Base-by-base conservation (phyloP, 2,329 filamentous ascomycete genomes). In the Rhinocladiella mackenziei region DNA sequence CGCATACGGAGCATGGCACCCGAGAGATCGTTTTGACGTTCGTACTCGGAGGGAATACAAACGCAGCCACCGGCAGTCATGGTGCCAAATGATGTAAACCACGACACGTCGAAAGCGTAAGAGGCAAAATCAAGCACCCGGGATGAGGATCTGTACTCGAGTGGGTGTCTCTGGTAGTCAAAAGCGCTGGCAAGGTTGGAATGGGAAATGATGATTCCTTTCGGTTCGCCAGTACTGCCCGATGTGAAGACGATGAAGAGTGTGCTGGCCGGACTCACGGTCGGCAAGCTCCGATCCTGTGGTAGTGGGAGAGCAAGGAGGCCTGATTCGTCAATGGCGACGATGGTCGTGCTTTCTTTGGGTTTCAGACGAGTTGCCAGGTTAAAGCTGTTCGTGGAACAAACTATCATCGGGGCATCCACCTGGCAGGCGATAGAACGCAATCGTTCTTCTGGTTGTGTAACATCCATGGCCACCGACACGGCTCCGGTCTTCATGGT, bases 181-280 rank as follows among this genome's bases (percentile, higher is more conserved):
- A 26, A 26, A n/a, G 23, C 23, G 23, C 23, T 26, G 23, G n/a
- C n/a, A 8, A 0, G 66, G 66, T 54, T 26, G 23, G 23, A 26
- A 20, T 86, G 82, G 6, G 76, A 77, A 48, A 83, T 77, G n/a
- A 82, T 75, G 9, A 81, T 75, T 1, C 78, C 80, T 45, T 79
- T 78, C 0, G 77, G 75, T 36, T 70, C 71, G 39, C 72, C 73
- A 1, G 76, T 75, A 0, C 75, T 76, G 0, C 76, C 75, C 2
- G 74, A 75, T 0, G 74, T 76, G 47, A 83, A 78, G 3, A 84
- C 72, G 2, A 80, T 69, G 56, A 81, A 85, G 4, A 26, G 43
- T 13, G 30, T 14, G 31, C 19, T 14, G 9, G 33, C 18, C 19
- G 40, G 28, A n/a, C n/a, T n/a, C n/a, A n/a, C n/a, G n/a, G n/a